Base-by-base conservation (phyloP, 345 rosid species). In the Rhizophora mangle region DNA sequence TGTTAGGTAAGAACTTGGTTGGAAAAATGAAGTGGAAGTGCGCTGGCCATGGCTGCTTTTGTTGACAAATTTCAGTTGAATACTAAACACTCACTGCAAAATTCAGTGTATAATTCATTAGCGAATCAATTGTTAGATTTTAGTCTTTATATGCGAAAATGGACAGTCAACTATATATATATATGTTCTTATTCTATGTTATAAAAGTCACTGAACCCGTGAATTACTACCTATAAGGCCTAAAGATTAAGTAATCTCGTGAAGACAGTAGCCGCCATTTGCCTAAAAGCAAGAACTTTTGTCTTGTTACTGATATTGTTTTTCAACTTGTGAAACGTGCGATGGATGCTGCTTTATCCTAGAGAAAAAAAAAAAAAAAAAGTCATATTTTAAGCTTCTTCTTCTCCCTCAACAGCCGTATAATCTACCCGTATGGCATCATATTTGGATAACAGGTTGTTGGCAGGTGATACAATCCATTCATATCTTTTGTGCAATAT, bases 181-280 rank as follows among this genome's bases (percentile, higher is more conserved):
- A 39, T 21, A 8, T 18, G 6, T 3, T 22, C 7, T 11, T 9
- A 0, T 22, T 22, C 1, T n/a, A 0, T 8, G 27, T 56, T 15
- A 56, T 13, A 5, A 3, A 27, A 11, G 18, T 56, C 60, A 56
- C 5, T 24, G 60, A 27, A 43, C 74, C n/a, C 53, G 68, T 55
- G 74, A 63, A n/a, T 71, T 24, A 34, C 72, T 69, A 47, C 49
- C 47, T 34, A 2, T 10, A 8, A 51, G 18, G 20, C 11, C 24
- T 13, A 26, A 19, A 60, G 60, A 47, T 21, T 11, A 60, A 31
- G 55, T 8, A 7, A 32, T 58, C 75, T 49, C 75, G 75, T 72
- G 75, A 65, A 58, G 20, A 2, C 30, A 43, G 26, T 16, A 15
- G 2, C 52, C 18, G 16, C 56, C 21, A 26, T 4, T 7, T 4